Evolutionary conservation across 2,329 filamentous ascomycete genomes (phyloP), one percentile per base, ranked within the genome.

Genomic region (Clarireedia paspali): DNA sequence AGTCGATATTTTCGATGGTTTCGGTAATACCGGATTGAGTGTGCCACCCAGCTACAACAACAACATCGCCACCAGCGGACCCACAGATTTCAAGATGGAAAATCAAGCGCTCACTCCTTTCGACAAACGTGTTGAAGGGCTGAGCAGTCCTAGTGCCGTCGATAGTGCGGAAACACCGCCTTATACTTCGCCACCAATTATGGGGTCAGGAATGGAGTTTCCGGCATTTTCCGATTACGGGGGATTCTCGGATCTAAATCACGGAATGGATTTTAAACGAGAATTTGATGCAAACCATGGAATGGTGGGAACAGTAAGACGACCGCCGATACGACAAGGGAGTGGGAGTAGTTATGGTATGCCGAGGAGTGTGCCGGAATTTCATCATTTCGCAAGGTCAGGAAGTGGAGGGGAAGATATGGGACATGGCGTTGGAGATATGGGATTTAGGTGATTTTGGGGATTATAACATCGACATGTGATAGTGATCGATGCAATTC

Each of bases 1-100:
- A 20, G 75, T 84, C 9, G 83, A 86, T 55, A 81, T 86, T 6
- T 86, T 86, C 56, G 83, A 86, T 62, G 83, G 82, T 4, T 85
- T 85, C 54, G 83, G 82, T 50, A 84, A 76, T 57, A 79, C 77
- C 4, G 81, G 81, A 24, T 83, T 85, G 75, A 81, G 64, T 12
- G 63, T 69, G 24, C 52, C 67, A 26, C 63, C 61, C 4, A 63
- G 61, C 17, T 67, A 65, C 53, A 63, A 66, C 17, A 63, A 59
- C 14, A 10, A 36, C 1, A 62, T 66, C 44, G 61, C 60, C 12
- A 64, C 62, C 10, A 64, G 60, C 17, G 36, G 44, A 2, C n/a
- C 50, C 3, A 62, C 60, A n/a, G 62, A 64, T 20, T 69, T 66
- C 60, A 68, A 70, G 59, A 60, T 65, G 17, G 62, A 66, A 50